A percentile compares a stretch with the other conserved stretches of the same genome.
Evolutionary conservation across 2,329 filamentous ascomycete species (phyloP).

Genomic region (Pseudopyrenochaeta lycopersici): DNA sequence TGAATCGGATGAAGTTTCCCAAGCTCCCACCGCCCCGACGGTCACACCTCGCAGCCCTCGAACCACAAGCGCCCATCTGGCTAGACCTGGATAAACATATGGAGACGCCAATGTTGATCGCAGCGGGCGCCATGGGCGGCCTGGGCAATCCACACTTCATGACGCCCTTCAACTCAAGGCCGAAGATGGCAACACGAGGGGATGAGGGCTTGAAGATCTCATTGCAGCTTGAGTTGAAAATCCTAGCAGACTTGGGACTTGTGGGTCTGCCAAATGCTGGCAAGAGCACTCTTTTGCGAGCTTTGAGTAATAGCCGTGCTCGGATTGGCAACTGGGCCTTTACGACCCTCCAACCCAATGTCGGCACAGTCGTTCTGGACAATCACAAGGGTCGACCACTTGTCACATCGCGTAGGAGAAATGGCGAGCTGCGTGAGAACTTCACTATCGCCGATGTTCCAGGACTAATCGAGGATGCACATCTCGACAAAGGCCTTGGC

Average conservation of each 20-base stretch:
- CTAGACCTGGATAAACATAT: conserved; percentile 72
- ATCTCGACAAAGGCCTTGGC: conserved; percentile 89
- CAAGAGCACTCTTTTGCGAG: conserved; percentile 89
- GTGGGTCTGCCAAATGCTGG: conserved; percentile 96
- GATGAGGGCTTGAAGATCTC: conserved; percentile 80
- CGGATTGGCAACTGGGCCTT: conserved; percentile 96
- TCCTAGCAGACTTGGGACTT: conserved; percentile 92
- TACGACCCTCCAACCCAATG: conserved; percentile 92
- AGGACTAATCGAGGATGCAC: conserved; percentile 89
- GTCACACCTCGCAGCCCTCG: conserved; percentile 68
- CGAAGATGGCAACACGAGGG: conserved; percentile 88
- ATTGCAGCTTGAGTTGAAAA: conserved; percentile 89
- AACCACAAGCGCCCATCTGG: conserved; percentile 75
- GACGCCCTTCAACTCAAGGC: conserved; percentile 75
- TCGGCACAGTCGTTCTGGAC: conserved; percentile 94
- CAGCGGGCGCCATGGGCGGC: conserved; percentile 87
- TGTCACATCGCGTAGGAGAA: conserved; percentile 55
- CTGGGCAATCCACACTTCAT: conserved; percentile 94
- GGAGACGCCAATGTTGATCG: conserved; percentile 82
- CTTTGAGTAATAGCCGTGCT: conserved; percentile 86
- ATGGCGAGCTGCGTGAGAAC: conserved; percentile 70
- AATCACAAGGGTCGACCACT: conserved; percentile 79
- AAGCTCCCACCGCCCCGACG: conserved; percentile 64
- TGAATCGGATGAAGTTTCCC: conserved; percentile 67
- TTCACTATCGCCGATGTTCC: conserved; percentile 98